Percentiles rank a stretch among this genome's conserved stretches.
Evolutionary conservation across 2,329 filamentous ascomycete species (phyloP).

Genomic region (Orbilia oligospora): DNA sequence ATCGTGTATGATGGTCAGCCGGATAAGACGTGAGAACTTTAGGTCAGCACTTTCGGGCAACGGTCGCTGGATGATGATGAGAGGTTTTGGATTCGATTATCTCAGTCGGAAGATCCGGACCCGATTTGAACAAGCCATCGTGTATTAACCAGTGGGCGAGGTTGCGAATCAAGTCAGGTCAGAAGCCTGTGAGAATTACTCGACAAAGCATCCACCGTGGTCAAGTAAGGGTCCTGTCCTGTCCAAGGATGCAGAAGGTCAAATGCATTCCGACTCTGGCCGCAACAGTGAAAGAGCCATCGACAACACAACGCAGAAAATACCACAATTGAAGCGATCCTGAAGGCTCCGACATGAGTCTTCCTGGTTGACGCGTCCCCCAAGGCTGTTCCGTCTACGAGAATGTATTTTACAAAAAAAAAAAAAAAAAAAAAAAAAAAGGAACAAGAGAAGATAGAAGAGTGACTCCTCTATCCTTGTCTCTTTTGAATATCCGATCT

Average conservation of each 20-base stretch:
- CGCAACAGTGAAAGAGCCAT: neutral
- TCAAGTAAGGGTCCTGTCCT: conserved; percentile 1
- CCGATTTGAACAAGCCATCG: conserved; percentile 9
- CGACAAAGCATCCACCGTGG: conserved; percentile 11
- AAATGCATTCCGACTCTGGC: conserved; percentile 33
- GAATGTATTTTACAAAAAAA: no score
- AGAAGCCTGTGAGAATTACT: conserved; percentile 21
- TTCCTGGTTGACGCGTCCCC: neutral
- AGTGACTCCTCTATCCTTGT: neutral
- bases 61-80: neutral
- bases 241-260: conserved; percentile 9
- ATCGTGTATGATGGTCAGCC: neutral
- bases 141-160: conserved; percentile 1
- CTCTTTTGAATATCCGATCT: neutral
- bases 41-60: neutral
- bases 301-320: conserved; percentile 57
- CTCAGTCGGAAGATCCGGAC: conserved; percentile 19
- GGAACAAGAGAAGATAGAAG: neutral
- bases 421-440: no score
- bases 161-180: neutral
- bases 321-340: conserved; percentile 27
- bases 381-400: neutral
- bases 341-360: neutral
- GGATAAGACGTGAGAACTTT: conserved; percentile 4
- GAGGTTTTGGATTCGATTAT: conserved; percentile 1